Conservation (phyloP, 225 moss, liverwort and hornwort species). For the Lunularia cruciata region DNA sequence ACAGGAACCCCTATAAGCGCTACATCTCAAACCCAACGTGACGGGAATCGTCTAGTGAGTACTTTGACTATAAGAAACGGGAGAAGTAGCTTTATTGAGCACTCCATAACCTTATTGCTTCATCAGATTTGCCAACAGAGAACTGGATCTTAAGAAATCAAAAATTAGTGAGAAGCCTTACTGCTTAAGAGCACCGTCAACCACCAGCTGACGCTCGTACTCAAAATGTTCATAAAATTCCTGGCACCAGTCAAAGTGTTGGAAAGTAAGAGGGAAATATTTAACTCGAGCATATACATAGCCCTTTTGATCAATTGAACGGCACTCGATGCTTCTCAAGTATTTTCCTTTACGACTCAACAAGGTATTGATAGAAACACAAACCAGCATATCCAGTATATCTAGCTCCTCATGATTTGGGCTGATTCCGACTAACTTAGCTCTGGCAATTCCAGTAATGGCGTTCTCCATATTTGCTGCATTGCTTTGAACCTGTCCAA, state of each 20-base stretch:
- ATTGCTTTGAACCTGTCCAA: conserved; percentile 69
- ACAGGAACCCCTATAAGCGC: too few species aligned
- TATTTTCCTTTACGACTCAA: too few species aligned
- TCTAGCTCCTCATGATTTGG: conserved; percentile 49
- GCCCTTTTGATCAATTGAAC: too few species aligned
- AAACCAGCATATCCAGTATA: conserved; percentile 68
- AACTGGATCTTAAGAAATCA: too few species aligned
- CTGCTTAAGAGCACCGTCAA: conserved; percentile 63
- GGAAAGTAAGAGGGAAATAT: too few species aligned
- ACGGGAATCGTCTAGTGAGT: background rate
- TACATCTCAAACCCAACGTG: conserved; percentile 2
- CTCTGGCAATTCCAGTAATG: conserved; percentile 60
- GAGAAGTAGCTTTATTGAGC: background rate
- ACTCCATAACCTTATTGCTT: too few species aligned
- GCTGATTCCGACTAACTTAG: conserved; percentile 57
- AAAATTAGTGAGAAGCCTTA: too few species aligned
- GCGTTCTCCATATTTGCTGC: conserved; percentile 74
- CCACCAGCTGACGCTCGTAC: conserved; percentile 52
- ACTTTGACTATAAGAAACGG: background rate
- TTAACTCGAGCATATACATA: background rate
- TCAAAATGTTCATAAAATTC: conserved; percentile 76
- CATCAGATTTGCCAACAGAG: too few species aligned
- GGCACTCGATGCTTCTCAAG: too few species aligned
- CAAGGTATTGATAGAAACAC: background rate
- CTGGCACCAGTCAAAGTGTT: conserved; percentile 45